Base-by-base conservation (phyloP, 495 filamentous ascomycete genomes). In the Gamarada debralockiae region DNA sequence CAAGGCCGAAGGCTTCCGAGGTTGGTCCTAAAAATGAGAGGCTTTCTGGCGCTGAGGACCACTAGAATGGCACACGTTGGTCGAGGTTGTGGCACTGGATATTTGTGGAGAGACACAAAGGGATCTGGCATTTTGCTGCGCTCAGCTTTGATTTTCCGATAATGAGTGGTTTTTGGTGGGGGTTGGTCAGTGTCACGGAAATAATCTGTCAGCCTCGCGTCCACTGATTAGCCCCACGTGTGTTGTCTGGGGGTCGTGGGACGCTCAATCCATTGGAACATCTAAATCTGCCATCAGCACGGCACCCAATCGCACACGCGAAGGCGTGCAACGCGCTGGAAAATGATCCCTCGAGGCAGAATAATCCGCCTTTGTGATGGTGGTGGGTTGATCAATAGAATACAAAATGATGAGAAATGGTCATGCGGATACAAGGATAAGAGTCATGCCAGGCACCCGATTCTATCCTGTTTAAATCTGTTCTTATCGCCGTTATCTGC, bases 11-110 rank as follows among this genome's bases (percentile, higher is more conserved):
- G 37, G n/a, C 9, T 36, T 33, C 52, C 52, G 52, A 55, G 52
- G 15, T n/a, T 25, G 25, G 3, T 27, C 25, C 10, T 14, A 15
- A 2, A 3, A 17, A 4, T 45, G 25, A 48, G 10, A 46, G 6
- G 22, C 24, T 29, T 36, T 15, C 27, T 18, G 5, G 25, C 45
- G 13, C 51, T 46, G 15, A 22, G 9, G 43, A 31, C 51, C 57
- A 59, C 45, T 59, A 9, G 22, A 59, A 52, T 51, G 24, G 40
- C 57, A 52, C 57, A 59, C 57, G 57, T 55, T 59, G 50, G 42
- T 29, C 45, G 10, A 54, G 50, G 37, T 33, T 53, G 46, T 53
- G 56, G 57, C 20, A 34, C 6, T 18, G 14, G 14, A 7, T 15
- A 13, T 39, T 3, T 39, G 36, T 39, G 36, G 14, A n/a, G 36